These are phyloP conservation scores for Skeletonema potamos DNA, from an alignment of 108 stramenopile genomes.

Conservation along the genomic window DNA sequence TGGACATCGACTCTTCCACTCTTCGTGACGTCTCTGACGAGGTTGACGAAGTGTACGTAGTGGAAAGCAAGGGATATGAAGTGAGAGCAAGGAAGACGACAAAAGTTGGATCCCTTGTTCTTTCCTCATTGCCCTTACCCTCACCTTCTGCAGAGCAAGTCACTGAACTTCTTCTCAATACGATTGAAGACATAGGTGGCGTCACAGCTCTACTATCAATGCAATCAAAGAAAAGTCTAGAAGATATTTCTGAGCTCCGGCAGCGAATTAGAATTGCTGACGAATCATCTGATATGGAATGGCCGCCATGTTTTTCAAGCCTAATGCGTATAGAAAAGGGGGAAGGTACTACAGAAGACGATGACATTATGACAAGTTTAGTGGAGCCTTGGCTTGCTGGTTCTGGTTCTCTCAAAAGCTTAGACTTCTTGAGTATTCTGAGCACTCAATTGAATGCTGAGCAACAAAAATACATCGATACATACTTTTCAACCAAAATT, in stretches of 20 bases:
- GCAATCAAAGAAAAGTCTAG: constrained; percentile 35
- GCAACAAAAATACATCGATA: constrained; percentile 22
- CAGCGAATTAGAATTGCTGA: constrained; percentile 37
- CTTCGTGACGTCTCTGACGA: constrained; percentile 32
- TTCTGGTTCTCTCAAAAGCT: constrained; percentile 43
- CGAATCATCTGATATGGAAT: constrained; percentile 18
- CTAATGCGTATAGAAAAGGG: constrained; percentile 34
- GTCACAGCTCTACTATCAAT: constrained; percentile 38
- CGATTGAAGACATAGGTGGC: constrained; percentile 52
- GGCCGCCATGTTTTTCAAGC: constrained; percentile 46
- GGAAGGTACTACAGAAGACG: constrained; percentile 19
- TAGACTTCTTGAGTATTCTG: constrained; percentile 48
- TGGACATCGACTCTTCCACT: constrained; percentile 28
- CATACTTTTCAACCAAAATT: constrained; percentile 37
- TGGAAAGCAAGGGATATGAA: constrained; percentile 59
- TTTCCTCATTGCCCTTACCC: constrained; percentile 51
- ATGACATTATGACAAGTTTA: constrained; percentile 21
- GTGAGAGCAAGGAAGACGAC: constrained; percentile 48
- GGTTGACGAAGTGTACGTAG: constrained; percentile 45
- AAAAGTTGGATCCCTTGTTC: constrained; percentile 49
- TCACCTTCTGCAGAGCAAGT: constrained; percentile 48
- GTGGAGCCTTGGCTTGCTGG: constrained; percentile 63
- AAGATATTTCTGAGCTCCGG: constrained; percentile 36
- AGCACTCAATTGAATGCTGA: constrained; percentile 24
- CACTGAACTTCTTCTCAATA: constrained; percentile 41